Percentiles rank a stretch among this genome's conserved stretches.
These are phyloP conservation scores for Lipomyces lipofer DNA, from an alignment of 805 yeast genomes.

Conservation along the genomic window DNA sequence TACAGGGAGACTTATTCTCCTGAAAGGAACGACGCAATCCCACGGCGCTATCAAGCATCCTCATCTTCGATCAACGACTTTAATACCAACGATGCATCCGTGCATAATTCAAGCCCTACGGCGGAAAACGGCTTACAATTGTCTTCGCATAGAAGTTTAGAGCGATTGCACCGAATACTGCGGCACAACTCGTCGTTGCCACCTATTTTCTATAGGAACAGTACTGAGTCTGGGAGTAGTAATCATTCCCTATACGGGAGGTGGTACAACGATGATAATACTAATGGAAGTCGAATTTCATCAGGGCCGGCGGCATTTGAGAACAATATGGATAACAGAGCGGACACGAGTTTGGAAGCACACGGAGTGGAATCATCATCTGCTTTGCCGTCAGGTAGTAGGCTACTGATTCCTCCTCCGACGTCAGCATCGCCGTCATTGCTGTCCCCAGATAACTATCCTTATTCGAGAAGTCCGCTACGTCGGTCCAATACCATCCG, in stretches of 20 bases:
- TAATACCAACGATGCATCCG: too few relatives aligned
- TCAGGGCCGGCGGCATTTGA: too few relatives aligned
- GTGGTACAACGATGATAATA: neutral
- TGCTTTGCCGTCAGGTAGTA: neutral
- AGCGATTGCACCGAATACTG: slow-evolving; percentile 6
- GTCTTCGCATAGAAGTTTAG: slow-evolving; percentile 4
- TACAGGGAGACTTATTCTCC: neutral
- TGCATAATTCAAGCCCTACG: neutral
- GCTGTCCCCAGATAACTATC: neutral
- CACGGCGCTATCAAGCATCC: too few relatives aligned
- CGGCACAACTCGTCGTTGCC: slow-evolving; percentile 9
- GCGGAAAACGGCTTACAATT: neutral
- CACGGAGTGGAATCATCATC: too few relatives aligned
- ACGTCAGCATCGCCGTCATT: slow-evolving; percentile 2
- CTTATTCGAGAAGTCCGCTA: slow-evolving; percentile 8
- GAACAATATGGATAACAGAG: neutral
- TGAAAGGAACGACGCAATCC: too few relatives aligned
- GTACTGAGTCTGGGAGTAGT: neutral
- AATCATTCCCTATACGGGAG: slow-evolving; percentile 1
- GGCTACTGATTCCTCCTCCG: slow-evolving; percentile 7
- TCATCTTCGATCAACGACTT: too few relatives aligned
- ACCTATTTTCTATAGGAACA: slow-evolving; percentile 7
- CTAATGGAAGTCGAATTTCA: too few relatives aligned
- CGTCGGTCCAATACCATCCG: slow-evolving; percentile 21
- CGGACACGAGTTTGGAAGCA: neutral